These are phyloP conservation scores for Boechera divaricarpa DNA, from an alignment of 345 rosid species.

Conservation along the genomic window DNA sequence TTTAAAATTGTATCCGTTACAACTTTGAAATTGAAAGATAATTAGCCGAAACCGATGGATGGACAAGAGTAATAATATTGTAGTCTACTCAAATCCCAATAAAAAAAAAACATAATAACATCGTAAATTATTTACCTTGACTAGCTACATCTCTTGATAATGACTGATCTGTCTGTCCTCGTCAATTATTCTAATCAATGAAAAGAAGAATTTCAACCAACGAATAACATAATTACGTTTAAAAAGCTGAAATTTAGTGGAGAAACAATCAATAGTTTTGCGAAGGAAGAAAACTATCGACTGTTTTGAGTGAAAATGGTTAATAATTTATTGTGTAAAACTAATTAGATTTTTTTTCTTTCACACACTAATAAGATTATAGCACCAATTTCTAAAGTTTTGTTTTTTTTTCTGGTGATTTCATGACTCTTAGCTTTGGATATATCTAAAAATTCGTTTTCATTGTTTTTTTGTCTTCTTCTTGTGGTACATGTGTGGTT, in stretches of 20 bases:
- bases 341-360: background rate
- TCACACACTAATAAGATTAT: background rate
- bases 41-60: background rate
- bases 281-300: no score
- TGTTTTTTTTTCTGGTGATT: background rate
- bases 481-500: background rate
- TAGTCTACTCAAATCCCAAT: slow-evolving; percentile 16
- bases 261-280: background rate
- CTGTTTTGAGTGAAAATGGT: background rate
- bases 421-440: background rate
- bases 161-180: slow-evolving; percentile 8
- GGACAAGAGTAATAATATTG: background rate
- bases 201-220: background rate
- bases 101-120: slow-evolving; percentile 9
- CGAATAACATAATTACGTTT: background rate
- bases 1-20: background rate
- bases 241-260: background rate
- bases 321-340: background rate
- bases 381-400: background rate
- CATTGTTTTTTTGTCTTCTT: background rate
- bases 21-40: background rate
- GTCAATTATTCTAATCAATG: background rate
- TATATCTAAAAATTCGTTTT: background rate
- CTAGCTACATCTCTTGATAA: background rate
- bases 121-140: slow-evolving; percentile 4